These are phyloP conservation scores for Chytriomyces hyalinus DNA, from an alignment of 192 early-diverging fungal genomes.

Conservation along the genomic window DNA sequence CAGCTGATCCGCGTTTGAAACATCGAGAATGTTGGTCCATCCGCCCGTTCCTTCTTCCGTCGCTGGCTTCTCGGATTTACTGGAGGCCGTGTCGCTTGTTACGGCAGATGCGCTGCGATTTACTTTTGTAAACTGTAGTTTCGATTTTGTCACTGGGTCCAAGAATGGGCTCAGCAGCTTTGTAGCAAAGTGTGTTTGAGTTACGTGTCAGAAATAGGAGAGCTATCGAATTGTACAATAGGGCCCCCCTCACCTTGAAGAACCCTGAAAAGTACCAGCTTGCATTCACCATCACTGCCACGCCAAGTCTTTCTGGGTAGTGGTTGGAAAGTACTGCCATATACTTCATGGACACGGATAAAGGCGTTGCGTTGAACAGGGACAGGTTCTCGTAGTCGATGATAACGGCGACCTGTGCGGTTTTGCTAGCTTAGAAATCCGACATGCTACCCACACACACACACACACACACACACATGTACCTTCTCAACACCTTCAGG, in stretches of 20 bases:
- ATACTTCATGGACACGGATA: slow-evolving; percentile 56
- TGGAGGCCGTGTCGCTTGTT: slow-evolving; percentile 4
- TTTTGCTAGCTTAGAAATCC: neutral
- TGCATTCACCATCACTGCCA: slow-evolving; percentile 69
- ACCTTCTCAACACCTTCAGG: slow-evolving; percentile 20
- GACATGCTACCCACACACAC: neutral
- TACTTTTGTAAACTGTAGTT: slow-evolving; percentile 81
- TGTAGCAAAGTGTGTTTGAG: neutral
- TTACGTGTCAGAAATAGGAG: neutral
- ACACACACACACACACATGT: neutral
- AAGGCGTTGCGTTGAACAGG: slow-evolving; percentile 69
- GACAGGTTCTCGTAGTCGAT: slow-evolving; percentile 83
- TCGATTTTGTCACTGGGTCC: slow-evolving; percentile 77
- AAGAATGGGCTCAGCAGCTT: slow-evolving; percentile 78
- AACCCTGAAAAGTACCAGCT: slow-evolving; percentile 87
- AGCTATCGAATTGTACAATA: neutral
- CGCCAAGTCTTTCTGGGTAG: slow-evolving; percentile 86
- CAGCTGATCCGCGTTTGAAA: slow-evolving; percentile 61
- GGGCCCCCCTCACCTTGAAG: slow-evolving; percentile 74
- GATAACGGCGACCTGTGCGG: slow-evolving; percentile 74
- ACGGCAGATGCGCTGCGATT: slow-evolving; percentile 44
- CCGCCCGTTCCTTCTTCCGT: slow-evolving; percentile 34
- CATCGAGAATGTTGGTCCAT: slow-evolving; percentile 58
- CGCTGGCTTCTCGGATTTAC: neutral
- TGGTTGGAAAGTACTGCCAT: slow-evolving; percentile 81